Percentiles rank a stretch among this genome's conserved stretches.
phyloP scores from a whole-genome alignment of 1,139 yeast species.

The Blastobotrys petasosporus region DNA sequence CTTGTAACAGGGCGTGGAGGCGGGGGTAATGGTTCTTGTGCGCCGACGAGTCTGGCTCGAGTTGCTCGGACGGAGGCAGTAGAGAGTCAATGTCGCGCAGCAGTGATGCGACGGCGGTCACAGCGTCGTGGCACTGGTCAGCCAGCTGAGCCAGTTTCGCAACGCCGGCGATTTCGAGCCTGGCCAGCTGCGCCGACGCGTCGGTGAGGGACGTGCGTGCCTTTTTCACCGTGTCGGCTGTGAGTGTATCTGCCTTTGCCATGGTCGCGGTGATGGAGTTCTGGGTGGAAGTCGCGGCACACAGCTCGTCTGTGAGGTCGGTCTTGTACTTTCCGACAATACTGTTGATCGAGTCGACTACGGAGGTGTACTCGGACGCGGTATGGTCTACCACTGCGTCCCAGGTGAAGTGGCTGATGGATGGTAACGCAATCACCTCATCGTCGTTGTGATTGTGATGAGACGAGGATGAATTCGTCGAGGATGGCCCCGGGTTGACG shows the following conservation, averaged over 20 bases:
- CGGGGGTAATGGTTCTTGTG: constrained; percentile 30
- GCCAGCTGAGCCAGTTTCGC: constrained; percentile 17
- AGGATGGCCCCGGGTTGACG: constrained; percentile 9
- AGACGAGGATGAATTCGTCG: not conserved
- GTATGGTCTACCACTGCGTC: constrained; percentile 12
- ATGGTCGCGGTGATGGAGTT: constrained; percentile 18
- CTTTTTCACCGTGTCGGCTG: constrained; percentile 16
- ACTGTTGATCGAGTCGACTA: constrained; percentile 14
- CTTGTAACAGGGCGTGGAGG: constrained; percentile 23
- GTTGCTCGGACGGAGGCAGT: constrained; percentile 25
- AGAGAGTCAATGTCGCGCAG: constrained; percentile 23
- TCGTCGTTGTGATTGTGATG: not conserved
- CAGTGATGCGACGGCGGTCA: constrained; percentile 16
- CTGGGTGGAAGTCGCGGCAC: constrained; percentile 16
- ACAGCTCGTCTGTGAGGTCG: constrained; percentile 19
- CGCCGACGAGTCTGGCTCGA: constrained; percentile 21
- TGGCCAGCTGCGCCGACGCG: constrained; percentile 13
- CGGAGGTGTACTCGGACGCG: constrained; percentile 13
- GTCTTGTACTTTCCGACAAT: constrained; percentile 15
- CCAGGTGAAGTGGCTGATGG: constrained; percentile 20
- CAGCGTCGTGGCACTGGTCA: constrained; percentile 16
- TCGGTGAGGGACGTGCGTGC: constrained; percentile 15
- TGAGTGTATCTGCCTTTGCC: constrained; percentile 19
- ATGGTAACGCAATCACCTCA: constrained; percentile 17
- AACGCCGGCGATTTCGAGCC: constrained; percentile 12